phyloP scores from a whole-genome alignment of 23 red algal genomes.

The Gracilaria domingensis region DNA sequence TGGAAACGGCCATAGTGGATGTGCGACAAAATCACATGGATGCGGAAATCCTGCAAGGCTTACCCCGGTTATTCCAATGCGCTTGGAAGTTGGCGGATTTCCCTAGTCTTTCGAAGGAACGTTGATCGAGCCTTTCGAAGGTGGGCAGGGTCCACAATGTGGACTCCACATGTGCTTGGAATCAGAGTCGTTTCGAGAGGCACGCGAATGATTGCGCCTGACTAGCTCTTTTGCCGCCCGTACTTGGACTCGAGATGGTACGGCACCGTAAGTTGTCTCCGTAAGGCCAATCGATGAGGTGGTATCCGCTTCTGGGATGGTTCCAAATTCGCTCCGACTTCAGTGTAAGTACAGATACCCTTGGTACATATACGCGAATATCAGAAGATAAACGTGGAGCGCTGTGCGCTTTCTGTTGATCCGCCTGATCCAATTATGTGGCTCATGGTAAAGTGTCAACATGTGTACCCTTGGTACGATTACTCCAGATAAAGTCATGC shows the following conservation, averaged over 20 bases:
- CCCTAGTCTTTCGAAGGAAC: neutral
- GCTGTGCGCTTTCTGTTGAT: no score
- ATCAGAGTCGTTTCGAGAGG: neutral
- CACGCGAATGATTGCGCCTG: neutral
- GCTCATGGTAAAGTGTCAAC: no score
- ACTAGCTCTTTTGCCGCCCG: no score
- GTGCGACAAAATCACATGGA: neutral
- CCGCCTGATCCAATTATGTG: neutral
- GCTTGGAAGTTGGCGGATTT: neutral
- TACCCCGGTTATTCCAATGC: neutral
- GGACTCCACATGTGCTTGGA: neutral
- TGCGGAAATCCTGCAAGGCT: neutral
- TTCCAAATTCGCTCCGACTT: neutral
- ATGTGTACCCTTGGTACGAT: neutral
- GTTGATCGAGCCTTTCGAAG: neutral
- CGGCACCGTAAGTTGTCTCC: neutral
- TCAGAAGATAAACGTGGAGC: no score
- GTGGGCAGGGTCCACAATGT: neutral
- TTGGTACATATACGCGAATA: no score
- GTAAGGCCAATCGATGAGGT: neutral
- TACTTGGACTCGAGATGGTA: no score
- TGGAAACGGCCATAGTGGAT: neutral
- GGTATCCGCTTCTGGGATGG: neutral
- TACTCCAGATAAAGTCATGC: slow-evolving; percentile 4
- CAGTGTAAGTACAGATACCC: slow-evolving; percentile 34